A percentile compares a stretch with the other conserved stretches of the same genome.
phyloP scores from a whole-genome alignment of 192 early-diverging fungal species.

The Linnemannia zychae region DNA sequence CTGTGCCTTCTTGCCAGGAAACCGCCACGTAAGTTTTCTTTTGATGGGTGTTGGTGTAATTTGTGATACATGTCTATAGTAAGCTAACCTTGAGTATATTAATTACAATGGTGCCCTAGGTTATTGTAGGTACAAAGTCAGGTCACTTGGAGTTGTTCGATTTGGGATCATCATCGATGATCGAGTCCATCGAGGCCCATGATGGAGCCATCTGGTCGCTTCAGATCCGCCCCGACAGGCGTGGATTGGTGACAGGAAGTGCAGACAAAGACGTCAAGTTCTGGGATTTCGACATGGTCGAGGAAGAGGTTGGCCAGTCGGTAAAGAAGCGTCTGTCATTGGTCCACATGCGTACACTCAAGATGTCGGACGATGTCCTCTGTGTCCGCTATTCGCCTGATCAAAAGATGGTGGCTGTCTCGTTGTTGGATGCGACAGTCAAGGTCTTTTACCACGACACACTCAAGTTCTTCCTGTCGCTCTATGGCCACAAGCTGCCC shows the following conservation, averaged over 20 bases:
- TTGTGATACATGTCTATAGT: neutral
- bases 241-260: slow-evolving; percentile 91
- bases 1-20: slow-evolving; percentile 92
- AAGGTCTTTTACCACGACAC: slow-evolving; percentile 98
- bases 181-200: slow-evolving; percentile 94
- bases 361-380: slow-evolving; percentile 95
- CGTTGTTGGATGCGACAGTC: slow-evolving; percentile 94
- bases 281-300: slow-evolving; percentile 93
- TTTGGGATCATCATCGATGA: slow-evolving; percentile 82
- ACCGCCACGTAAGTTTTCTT: slow-evolving; percentile 72
- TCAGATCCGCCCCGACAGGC: slow-evolving; percentile 87
- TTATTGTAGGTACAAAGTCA: slow-evolving; percentile 94
- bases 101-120: slow-evolving; percentile 33
- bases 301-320: slow-evolving; percentile 47
- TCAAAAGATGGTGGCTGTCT: slow-evolving; percentile 89
- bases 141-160: slow-evolving; percentile 94
- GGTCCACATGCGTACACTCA: slow-evolving; percentile 90
- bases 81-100: neutral
- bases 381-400: slow-evolving; percentile 88
- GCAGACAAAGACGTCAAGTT: slow-evolving; percentile 98
- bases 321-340: slow-evolving; percentile 78
- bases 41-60: neutral
- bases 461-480: slow-evolving; percentile 96
- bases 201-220: slow-evolving; percentile 91
- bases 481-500: slow-evolving; percentile 98